These are phyloP conservation scores for Saitoella complicata DNA, from an alignment of 805 yeast genomes.

Conservation along the genomic window DNA sequence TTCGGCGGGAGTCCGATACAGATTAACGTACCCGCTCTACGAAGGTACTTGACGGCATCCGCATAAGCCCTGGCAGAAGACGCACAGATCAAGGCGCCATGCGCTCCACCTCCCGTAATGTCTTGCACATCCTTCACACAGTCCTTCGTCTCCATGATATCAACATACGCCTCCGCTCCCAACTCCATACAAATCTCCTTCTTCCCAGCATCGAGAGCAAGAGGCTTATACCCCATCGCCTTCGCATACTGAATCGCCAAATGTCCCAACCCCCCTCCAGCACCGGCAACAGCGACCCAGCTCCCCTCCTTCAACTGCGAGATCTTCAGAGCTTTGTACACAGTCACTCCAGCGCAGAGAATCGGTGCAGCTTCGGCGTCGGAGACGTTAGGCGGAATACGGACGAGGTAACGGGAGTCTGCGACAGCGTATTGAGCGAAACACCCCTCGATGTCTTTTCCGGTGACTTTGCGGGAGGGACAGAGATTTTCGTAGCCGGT, in stretches of 20 bases:
- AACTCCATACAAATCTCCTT: conserved; percentile 17
- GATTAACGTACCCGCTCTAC: conserved; percentile 13
- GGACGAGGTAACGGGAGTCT: conserved; percentile 74
- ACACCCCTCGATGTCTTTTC: conserved; percentile 51
- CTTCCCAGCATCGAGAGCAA: conserved; percentile 45
- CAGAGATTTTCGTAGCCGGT: conserved; percentile 17
- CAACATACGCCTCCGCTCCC: conserved; percentile 41
- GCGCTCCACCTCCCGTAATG: conserved; percentile 16
- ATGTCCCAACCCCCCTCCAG: conserved; percentile 48
- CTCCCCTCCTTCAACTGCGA: conserved; percentile 44
- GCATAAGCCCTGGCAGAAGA: conserved; percentile 10
- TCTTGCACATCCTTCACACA: conserved; percentile 19
- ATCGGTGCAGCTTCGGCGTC: conserved; percentile 65
- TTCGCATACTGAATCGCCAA: conserved; percentile 43
- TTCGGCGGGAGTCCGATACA: conserved; percentile 14
- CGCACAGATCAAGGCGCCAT: conserved; percentile 13
- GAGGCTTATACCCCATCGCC: conserved; percentile 40
- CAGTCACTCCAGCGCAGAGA: conserved; percentile 84
- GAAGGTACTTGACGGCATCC: conserved; percentile 11
- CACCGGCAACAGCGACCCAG: conserved; percentile 53
- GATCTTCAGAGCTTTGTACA: conserved; percentile 36
- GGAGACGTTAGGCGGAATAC: conserved; percentile 56
- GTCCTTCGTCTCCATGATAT: conserved; percentile 24
- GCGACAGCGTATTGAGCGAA: conserved; percentile 57
- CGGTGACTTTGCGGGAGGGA: conserved; percentile 28